Conservation (phyloP, 2,329 filamentous ascomycete species). For the Sarocladium kiliense region DNA sequence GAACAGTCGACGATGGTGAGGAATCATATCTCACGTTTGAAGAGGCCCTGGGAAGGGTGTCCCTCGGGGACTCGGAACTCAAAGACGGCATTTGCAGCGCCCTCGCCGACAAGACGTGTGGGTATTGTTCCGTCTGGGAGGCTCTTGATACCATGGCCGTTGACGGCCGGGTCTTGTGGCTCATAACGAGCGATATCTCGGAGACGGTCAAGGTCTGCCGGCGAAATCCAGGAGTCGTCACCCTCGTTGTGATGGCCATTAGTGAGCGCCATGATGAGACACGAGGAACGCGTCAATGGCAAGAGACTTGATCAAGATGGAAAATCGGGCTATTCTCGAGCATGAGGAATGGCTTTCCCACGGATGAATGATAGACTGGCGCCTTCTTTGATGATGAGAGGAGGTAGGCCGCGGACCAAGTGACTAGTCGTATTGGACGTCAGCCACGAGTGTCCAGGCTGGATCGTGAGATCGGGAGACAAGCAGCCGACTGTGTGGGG, state of each 20-base stretch:
- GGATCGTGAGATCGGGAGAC: not conserved
- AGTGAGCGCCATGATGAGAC: not conserved
- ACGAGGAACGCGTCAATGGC: not conserved
- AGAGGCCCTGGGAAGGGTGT: conserved; percentile 22
- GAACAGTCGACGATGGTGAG: too few relatives aligned
- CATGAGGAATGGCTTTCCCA: too few relatives aligned
- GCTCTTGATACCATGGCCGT: conserved; percentile 20
- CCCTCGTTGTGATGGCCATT: conserved; percentile 10
- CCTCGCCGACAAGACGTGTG: conserved; percentile 53
- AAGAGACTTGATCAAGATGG: not conserved
- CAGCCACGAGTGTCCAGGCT: not conserved
- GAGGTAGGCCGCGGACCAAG: not conserved
- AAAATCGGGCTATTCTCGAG: too few relatives aligned
- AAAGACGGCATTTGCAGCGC: conserved; percentile 74
- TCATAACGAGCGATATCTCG: conserved; percentile 11
- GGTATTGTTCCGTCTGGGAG: conserved; percentile 29
- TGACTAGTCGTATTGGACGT: not conserved
- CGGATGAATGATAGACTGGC: not conserved
- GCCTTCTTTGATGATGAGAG: not conserved
- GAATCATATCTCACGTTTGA: conserved; percentile 26
- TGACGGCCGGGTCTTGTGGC: conserved; percentile 17
- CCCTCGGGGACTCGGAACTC: conserved; percentile 41
- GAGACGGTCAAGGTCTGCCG: conserved; percentile 18
- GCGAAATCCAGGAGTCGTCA: conserved; percentile 17
- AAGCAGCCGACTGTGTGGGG: not conserved